Percentiles rank a stretch among this genome's conserved stretches.
phyloP scores from a whole-genome alignment of 1,284 basidiomycete genomes.

The Trametes sp. region DNA sequence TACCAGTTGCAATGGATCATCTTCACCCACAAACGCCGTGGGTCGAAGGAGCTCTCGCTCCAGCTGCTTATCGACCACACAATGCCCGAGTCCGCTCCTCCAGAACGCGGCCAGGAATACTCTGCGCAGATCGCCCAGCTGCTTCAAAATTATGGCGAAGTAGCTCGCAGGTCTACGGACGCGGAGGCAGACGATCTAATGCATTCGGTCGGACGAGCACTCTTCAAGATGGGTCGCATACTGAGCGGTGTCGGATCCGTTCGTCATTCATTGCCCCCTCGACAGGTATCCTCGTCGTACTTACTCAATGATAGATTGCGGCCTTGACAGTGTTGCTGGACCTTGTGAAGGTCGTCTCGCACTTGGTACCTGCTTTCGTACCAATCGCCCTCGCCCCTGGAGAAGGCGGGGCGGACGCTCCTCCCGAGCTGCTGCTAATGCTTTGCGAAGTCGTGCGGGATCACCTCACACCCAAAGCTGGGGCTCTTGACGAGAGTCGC shows the following conservation, averaged over 20 bases:
- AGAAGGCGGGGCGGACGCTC: slow-evolving; percentile 32
- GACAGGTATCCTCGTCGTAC: slow-evolving; percentile 2
- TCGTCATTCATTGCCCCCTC: slow-evolving; percentile 33
- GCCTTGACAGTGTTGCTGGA: slow-evolving; percentile 60
- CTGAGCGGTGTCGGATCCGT: slow-evolving; percentile 52
- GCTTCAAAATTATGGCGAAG: slow-evolving; percentile 54
- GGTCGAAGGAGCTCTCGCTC: slow-evolving; percentile 54
- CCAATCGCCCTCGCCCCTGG: slow-evolving; percentile 48
- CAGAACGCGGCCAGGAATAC: slow-evolving; percentile 46
- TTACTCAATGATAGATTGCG: slow-evolving; percentile 44
- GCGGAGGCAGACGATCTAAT: slow-evolving; percentile 26
- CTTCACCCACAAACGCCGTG: slow-evolving; percentile 56
- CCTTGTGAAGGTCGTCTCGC: slow-evolving; percentile 54
- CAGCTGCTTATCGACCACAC: slow-evolving; percentile 59
- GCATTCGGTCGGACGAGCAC: slow-evolving; percentile 17
- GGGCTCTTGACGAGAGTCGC: slow-evolving; percentile 33
- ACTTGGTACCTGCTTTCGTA: slow-evolving; percentile 58
- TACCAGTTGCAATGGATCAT: slow-evolving; percentile 64
- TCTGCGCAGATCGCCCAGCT: slow-evolving; percentile 51
- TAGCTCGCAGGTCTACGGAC: slow-evolving; percentile 23
- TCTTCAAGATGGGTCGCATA: slow-evolving; percentile 33
- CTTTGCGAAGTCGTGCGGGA: slow-evolving; percentile 52
- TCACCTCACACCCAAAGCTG: slow-evolving; percentile 45
- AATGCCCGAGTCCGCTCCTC: slow-evolving; percentile 37
- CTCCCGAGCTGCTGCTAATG: slow-evolving; percentile 47